Evolutionary conservation across 768 basidiomycete species (phyloP), one percentile per base, ranked within the genome.

Genomic region (Phaeotremella fagi): DNA sequence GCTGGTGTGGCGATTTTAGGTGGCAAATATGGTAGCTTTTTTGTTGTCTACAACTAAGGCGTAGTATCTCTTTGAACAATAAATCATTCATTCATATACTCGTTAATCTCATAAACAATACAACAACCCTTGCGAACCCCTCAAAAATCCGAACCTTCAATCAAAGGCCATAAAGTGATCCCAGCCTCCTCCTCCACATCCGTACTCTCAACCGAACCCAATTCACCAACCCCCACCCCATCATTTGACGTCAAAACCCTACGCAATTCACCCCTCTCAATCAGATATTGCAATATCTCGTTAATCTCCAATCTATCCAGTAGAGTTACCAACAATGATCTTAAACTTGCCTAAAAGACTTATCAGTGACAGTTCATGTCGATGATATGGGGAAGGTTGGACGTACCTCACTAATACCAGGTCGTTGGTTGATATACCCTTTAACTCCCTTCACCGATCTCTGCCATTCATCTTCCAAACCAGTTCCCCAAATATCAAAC

Each of bases 341-440:
- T 60, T 11, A 74, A 36, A 9, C 24, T 35, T 18, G n/a, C 25
- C 68, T 67, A 47, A 24, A 28, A n/a, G 1, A n/a, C 4, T 28
- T 29, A 9, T 54, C 54, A 53, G 41, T 38, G 27, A 20, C 7
- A 18, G 38, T 6, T 12, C 12, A 41, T 20, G 38, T 6, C 20
- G 7, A 14, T 12, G 22, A 6, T 14, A 7, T 22, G 18, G 38
- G 38, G 11, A 41, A 14, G 38, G 38, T 20, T 22, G 12, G 24
- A 26, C 11, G 4, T 45, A 70, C 70, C 58, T 69, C 55, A n/a
- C 33, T 59, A 16, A 66, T 60, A n/a, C 70, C 70, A 1, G 72
- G 64, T 23, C 59, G 48, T 22, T 38, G 16, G 2, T 57, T 22
- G 20, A 74, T 45, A 24, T 54, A 28, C 9, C 60, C 56, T 26